These are phyloP conservation scores for Boletus edulis DNA, from an alignment of 768 basidiomycete genomes.

Conservation along the genomic window DNA sequence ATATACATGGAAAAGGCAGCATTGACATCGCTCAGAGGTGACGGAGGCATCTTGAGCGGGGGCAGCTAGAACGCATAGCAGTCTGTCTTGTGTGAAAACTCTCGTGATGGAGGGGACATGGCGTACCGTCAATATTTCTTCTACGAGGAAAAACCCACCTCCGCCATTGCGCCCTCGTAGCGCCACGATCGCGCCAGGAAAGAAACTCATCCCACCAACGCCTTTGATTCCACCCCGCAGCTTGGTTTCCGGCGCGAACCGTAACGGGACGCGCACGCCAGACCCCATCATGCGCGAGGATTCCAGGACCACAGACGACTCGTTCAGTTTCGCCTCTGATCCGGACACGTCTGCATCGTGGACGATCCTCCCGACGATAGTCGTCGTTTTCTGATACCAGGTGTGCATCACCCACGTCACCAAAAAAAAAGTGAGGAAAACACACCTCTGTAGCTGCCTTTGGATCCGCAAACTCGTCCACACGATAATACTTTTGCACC, in stretches of 20 bases:
- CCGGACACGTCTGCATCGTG: conserved; percentile 60
- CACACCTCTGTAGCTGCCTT: conserved; percentile 51
- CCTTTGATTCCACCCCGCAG: conserved; percentile 65
- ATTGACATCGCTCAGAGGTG: conserved; percentile 33
- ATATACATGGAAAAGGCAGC: conserved; percentile 62
- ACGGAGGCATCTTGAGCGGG: conserved; percentile 47
- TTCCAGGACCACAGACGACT: conserved; percentile 75
- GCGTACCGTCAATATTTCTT: conserved; percentile 78
- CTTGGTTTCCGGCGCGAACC: conserved; percentile 63
- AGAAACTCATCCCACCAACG: conserved; percentile 67
- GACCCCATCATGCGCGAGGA: conserved; percentile 74
- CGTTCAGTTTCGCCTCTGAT: conserved; percentile 65
- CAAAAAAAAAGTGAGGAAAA: neutral
- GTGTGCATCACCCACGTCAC: neutral
- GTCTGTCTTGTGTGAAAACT: neutral
- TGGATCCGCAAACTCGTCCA: conserved; percentile 80
- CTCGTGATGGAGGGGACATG: neutral
- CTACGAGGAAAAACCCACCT: conserved; percentile 81
- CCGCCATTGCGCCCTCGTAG: conserved; percentile 90
- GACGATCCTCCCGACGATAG: conserved; percentile 71
- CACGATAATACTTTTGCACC: conserved; percentile 63
- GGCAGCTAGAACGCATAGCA: conserved; percentile 50
- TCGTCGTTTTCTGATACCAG: conserved; percentile 53
- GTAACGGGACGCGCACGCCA: conserved; percentile 65
- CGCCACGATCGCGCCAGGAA: conserved; percentile 86